phyloP scores from a whole-genome alignment of 2,329 filamentous ascomycete genomes.

The Botrytis sinoallii region DNA sequence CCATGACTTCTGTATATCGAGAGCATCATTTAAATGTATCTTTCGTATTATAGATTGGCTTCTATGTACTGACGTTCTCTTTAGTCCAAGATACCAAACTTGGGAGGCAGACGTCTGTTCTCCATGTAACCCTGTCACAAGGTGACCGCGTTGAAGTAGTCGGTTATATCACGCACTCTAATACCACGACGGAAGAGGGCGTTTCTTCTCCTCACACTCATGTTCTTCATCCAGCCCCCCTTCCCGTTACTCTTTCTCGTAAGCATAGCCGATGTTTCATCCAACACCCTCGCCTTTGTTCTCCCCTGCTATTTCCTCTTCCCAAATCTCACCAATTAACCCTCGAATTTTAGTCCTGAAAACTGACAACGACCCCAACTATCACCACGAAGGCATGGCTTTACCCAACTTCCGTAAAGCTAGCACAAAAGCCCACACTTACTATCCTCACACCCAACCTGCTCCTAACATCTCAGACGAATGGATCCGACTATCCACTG shows the following conservation, averaged over 20 bases:
- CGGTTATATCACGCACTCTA: conserved; percentile 62
- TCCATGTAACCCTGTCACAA: conserved; percentile 60
- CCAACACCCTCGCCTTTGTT: not conserved
- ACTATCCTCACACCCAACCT: conserved; percentile 48
- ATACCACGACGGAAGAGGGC: conserved; percentile 58
- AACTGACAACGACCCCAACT: conserved; percentile 46
- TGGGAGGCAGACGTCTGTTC: conserved; percentile 58
- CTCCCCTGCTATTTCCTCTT: conserved; percentile 41
- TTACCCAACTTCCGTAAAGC: conserved; percentile 37
- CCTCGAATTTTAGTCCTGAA: conserved; percentile 43
- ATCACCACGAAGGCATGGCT: conserved; percentile 36
- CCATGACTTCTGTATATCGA: not conserved
- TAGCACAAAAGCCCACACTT: conserved; percentile 49
- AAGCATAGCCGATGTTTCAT: not conserved
- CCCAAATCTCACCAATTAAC: conserved; percentile 40
- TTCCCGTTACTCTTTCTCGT: conserved; percentile 41
- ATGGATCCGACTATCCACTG: conserved; percentile 62
- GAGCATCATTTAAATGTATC: not conserved
- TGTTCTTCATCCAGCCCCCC: conserved; percentile 41
- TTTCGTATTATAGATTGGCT: not conserved
- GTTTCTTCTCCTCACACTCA: conserved; percentile 54
- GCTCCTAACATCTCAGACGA: conserved; percentile 52
- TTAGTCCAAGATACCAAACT: conserved; percentile 60
- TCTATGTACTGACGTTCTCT: not conserved
- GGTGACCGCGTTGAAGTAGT: conserved; percentile 57